These are phyloP conservation scores for Aureobasidium sp. DNA, from an alignment of 2,329 filamentous ascomycete genomes.

Conservation along the genomic window DNA sequence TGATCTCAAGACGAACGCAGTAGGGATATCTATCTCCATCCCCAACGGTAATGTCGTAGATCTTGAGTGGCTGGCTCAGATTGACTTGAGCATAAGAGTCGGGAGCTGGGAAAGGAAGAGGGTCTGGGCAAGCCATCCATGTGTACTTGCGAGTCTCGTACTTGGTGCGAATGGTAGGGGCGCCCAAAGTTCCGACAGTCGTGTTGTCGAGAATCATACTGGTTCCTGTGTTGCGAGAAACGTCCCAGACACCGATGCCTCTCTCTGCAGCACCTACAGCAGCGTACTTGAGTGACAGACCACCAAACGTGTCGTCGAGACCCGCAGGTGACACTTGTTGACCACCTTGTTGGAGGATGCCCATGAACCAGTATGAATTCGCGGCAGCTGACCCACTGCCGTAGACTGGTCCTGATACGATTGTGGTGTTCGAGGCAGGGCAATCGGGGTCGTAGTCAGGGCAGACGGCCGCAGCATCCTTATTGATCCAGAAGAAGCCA, in stretches of 20 bases:
- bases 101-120: background rate
- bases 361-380: background rate
- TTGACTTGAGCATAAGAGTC: background rate
- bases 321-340: background rate
- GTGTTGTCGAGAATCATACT: background rate
- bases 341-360: background rate
- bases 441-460: slow-evolving; percentile 3
- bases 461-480: background rate
- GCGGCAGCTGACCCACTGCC: background rate
- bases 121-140: background rate
- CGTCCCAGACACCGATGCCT: background rate
- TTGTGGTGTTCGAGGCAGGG: slow-evolving; percentile 2
- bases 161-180: background rate
- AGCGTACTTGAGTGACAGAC: background rate
- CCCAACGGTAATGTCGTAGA: background rate
- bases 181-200: background rate
- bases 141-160: background rate
- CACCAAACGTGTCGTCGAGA: background rate
- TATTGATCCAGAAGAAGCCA: slow-evolving; percentile 1
- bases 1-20: background rate
- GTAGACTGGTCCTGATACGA: background rate
- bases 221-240: background rate
- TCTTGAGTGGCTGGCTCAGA: background rate
- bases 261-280: background rate
- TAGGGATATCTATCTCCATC: background rate